These are phyloP conservation scores for Hippophae tibetana DNA, from an alignment of 306 rosid genomes.

Conservation along the genomic window DNA sequence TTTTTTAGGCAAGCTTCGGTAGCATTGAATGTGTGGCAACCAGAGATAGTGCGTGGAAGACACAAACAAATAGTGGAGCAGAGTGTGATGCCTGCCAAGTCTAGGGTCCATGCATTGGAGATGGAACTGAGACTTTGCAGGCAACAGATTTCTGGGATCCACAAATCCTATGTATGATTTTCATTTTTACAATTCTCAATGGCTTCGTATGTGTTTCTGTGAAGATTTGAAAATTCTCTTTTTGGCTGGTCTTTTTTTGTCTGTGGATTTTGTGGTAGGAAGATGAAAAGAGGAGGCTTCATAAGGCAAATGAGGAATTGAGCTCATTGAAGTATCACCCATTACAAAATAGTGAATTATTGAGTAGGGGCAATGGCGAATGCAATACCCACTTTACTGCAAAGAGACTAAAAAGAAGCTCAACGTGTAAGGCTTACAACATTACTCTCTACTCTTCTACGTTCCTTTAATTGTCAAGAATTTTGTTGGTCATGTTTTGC, in stretches of 20 bases:
- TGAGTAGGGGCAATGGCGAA: slow-evolving; percentile 15
- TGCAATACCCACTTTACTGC: slow-evolving; percentile 8
- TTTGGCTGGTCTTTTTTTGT: neutral
- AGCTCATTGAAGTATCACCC: slow-evolving; percentile 62
- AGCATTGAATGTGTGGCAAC: slow-evolving; percentile 91
- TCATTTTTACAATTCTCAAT: neutral
- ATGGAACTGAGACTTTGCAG: slow-evolving; percentile 58
- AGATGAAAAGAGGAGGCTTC: slow-evolving; percentile 52
- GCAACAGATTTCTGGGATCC: slow-evolving; percentile 42
- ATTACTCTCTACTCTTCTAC: neutral
- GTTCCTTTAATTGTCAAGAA: no score
- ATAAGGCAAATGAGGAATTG: slow-evolving; percentile 49
- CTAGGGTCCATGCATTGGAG: slow-evolving; percentile 37
- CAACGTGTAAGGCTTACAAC: slow-evolving; percentile 23
- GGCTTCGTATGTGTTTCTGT: neutral
- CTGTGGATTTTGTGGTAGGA: slow-evolving; percentile 31
- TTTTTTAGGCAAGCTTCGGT: slow-evolving; percentile 62
- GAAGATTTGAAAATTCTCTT: slow-evolving; percentile 1
- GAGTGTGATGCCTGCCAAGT: slow-evolving; percentile 45
- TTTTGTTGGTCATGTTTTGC: no score
- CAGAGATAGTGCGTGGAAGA: slow-evolving; percentile 46
- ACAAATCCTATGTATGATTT: slow-evolving; percentile 54
- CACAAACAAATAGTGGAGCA: slow-evolving; percentile 50
- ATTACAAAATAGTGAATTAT: slow-evolving; percentile 23
- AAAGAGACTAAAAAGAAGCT: slow-evolving; percentile 45